Evolutionary conservation across 371 early-diverging fungal genomes (phyloP), one percentile per base, ranked within the genome.

Genomic region (Blastocladiella emersonii): DNA sequence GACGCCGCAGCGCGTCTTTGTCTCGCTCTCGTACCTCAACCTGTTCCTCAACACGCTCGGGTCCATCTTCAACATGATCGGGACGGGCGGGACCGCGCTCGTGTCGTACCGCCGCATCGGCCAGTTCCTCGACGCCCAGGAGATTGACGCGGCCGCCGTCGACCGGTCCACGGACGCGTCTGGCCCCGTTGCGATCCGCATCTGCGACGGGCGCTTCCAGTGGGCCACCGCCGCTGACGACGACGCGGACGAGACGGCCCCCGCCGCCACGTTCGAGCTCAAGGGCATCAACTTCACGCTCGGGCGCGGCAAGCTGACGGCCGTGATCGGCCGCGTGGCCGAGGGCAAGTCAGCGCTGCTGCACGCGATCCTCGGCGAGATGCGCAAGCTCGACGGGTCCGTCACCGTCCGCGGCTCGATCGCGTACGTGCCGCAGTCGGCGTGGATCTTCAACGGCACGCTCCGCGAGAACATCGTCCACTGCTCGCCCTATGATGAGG

Each of bases 401-500:
- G 48, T 48, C 23, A 67, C 12, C 76, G 30, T 90, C 21, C 74
- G 82, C 37, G 95, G 95, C 21, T 79, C 80, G 21, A 80, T 91
- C 8, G 93, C 93, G 4, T 95, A 92, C 72, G 92, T 89, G 0
- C 83, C 92, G 19, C 95, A 96, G 71, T 84, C 80, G 64, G 1
- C 98, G 19, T 96, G 94, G 95, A 88, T 98, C 48, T 87, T 90
- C 87, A 93, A 92, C 67, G 86, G 86, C 36, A 86, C 93, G 0
- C 62, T 98, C 21, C 80, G 90, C 25, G 92, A 92, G 57, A 97
- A 97, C 70, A 89, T 98, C 69, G 67, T 90, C 5, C 68, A 67
- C 53, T 62, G 65, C 3, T 13, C 19, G 23, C 30, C 35, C 25
- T 69, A 34, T 37, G 45, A 66, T 43, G n/a, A 62, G 30, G 13